These are phyloP conservation scores for Oehlia diaphana DNA, from an alignment of 192 early-diverging fungal genomes.

Conservation along the genomic window DNA sequence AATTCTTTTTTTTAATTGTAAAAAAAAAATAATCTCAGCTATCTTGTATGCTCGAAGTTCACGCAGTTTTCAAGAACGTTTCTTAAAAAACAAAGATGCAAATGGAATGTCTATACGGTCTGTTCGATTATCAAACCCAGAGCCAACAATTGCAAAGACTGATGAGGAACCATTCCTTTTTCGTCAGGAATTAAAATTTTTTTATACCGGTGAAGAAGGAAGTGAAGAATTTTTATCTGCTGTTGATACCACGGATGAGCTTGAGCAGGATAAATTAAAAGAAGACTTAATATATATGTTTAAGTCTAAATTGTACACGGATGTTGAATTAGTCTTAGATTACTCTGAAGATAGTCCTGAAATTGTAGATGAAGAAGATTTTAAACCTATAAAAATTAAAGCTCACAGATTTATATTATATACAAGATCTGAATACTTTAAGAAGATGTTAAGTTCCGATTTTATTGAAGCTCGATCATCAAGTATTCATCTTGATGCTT, in stretches of 20 bases:
- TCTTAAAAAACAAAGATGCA: conserved; percentile 28
- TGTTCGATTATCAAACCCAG: conserved; percentile 18
- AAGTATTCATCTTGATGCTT: conserved; percentile 4
- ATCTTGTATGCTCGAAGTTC: conserved; percentile 31
- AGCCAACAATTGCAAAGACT: conserved; percentile 19
- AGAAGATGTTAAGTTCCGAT: conserved; percentile 20
- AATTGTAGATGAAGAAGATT: not conserved
- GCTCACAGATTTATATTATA: conserved; percentile 28
- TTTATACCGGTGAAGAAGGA: conserved; percentile 32
- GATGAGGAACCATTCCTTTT: conserved; percentile 17
- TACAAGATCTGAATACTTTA: conserved; percentile 31
- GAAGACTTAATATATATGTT: conserved; percentile 32
- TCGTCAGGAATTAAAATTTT: conserved; percentile 30
- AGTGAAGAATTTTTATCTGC: conserved; percentile 30
- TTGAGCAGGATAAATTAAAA: conserved; percentile 30
- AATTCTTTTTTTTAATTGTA: not conserved
- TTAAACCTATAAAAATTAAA: not conserved
- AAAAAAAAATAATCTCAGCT: not conserved
- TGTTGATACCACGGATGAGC: conserved; percentile 31
- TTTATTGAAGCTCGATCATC: conserved; percentile 11
- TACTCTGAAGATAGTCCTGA: conserved; percentile 11
- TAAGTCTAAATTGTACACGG: conserved; percentile 32
- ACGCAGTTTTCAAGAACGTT: conserved; percentile 28
- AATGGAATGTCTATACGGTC: conserved; percentile 24
- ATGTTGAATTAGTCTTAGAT: conserved; percentile 24